Evolutionary conservation across 2,329 filamentous ascomycete genomes (phyloP).

Genomic region (Pseudopyrenochaeta lycopersici): DNA sequence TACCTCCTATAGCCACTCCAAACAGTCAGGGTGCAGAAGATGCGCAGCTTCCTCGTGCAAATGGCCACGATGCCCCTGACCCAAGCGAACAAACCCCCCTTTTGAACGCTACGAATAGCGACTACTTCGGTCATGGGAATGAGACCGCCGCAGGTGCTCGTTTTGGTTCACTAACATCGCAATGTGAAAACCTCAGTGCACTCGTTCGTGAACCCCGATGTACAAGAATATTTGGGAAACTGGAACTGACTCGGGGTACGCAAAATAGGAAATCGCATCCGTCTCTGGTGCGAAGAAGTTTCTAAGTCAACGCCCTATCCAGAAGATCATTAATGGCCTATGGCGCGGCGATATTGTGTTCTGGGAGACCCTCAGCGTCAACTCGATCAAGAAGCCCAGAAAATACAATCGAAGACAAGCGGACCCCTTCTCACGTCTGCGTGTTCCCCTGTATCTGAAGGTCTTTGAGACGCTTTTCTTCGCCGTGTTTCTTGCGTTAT

Average conservation of each 20-base stretch:
- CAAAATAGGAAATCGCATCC: conserved; percentile 71
- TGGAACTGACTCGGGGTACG: no score
- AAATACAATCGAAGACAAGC: conserved; percentile 70
- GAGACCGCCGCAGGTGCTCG: conserved; percentile 47
- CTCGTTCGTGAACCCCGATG: conserved; percentile 57
- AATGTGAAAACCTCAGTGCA: conserved; percentile 83
- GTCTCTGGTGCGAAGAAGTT: conserved; percentile 86
- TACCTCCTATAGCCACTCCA: conserved; percentile 57
- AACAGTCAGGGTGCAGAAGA: conserved; percentile 18
- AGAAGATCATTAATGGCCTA: conserved; percentile 83
- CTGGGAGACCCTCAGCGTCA: conserved; percentile 79
- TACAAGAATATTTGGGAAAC: no score
- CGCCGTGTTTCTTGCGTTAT: conserved; percentile 76
- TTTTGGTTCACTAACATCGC: conserved; percentile 70
- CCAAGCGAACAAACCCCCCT: conserved; percentile 38
- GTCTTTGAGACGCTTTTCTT: conserved; percentile 86
- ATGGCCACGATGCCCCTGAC: conserved; percentile 14
- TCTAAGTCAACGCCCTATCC: conserved; percentile 79
- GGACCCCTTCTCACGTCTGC: conserved; percentile 68
- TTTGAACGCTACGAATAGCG: conserved; percentile 23
- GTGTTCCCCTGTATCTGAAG: conserved; percentile 86
- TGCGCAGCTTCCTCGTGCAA: conserved; percentile 9
- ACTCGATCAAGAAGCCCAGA: conserved; percentile 77
- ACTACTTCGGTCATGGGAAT: conserved; percentile 35
- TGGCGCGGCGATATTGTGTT: conserved; percentile 86